Evolutionary conservation across 129 eudicot genomes (phyloP).

Genomic region (Oenanthe sinensis): DNA sequence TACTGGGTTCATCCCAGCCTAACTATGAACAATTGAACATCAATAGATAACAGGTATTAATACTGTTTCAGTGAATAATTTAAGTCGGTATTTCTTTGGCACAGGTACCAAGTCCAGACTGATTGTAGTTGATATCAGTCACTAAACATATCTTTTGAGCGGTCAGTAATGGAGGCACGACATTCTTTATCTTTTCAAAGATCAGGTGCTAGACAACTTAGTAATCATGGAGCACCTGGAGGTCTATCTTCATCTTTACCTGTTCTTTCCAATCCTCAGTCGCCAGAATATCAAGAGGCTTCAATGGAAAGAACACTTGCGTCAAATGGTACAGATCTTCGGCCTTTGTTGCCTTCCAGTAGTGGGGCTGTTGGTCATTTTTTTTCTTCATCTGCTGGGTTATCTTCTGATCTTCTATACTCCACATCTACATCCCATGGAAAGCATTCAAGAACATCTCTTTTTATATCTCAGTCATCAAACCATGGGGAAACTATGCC

Average conservation of each 20-base stretch:
- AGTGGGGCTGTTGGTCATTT: conserved; percentile 67
- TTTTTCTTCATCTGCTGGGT: conserved; percentile 64
- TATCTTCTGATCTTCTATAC: conserved; percentile 63
- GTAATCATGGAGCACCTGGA: conserved; percentile 43
- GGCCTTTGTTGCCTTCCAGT: conserved; percentile 47
- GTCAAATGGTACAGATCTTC: conserved; percentile 26
- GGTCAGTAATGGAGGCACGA: conserved; percentile 63
- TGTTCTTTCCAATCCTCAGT: conserved; percentile 32
- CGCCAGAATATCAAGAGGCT: conserved; percentile 27
- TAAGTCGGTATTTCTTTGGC: not conserved
- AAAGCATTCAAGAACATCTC: conserved; percentile 40
- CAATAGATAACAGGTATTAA: not conserved
- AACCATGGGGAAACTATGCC: conserved; percentile 25
- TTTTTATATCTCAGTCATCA: conserved; percentile 47
- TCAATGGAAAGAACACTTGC: conserved; percentile 25
- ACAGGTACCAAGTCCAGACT: conserved; percentile 4
- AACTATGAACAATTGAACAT: not conserved
- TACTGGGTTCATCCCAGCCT: not conserved
- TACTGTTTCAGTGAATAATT: not conserved
- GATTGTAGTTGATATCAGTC: conserved; percentile 3
- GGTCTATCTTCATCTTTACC: conserved; percentile 50
- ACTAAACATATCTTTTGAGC: not conserved
- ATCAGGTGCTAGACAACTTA: conserved; percentile 42
- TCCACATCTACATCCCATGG: conserved; percentile 47
- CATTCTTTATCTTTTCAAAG: conserved; percentile 56